These are phyloP conservation scores for Aspergillus sp. DNA, from an alignment of 2,329 filamentous ascomycete genomes.

Conservation along the genomic window DNA sequence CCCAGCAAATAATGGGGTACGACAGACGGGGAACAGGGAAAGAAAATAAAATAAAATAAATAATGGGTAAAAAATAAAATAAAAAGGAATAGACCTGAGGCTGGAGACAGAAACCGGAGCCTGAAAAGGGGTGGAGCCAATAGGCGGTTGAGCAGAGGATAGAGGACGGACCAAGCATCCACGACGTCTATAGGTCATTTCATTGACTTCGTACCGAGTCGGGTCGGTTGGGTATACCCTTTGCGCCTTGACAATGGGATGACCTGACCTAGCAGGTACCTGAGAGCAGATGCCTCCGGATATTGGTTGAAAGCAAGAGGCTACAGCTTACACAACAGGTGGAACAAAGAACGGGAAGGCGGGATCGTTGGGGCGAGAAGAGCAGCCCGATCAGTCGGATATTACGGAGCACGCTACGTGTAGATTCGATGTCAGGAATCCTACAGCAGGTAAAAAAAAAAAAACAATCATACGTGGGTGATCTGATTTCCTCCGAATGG, in stretches of 20 bases:
- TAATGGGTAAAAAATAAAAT: constrained; percentile 9
- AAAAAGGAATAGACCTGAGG: constrained; percentile 3
- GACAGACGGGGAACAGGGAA: constrained; percentile 17
- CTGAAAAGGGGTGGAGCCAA: constrained; percentile 24
- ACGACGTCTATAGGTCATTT: constrained; percentile 16
- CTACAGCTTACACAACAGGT: constrained; percentile 4
- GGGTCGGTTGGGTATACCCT: constrained; percentile 2
- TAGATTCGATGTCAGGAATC: not conserved
- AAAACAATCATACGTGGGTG: not conserved
- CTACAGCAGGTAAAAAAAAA: not conserved
- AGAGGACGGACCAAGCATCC: constrained; percentile 9
- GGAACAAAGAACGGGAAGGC: not conserved
- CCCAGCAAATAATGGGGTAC: constrained; percentile 18
- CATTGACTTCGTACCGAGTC: not conserved
- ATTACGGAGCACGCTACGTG: not conserved
- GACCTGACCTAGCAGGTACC: not conserved
- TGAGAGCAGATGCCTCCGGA: constrained; percentile 8
- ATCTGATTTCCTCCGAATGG: not conserved
- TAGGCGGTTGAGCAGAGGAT: constrained; percentile 13
- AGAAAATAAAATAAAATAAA: constrained; percentile 6
- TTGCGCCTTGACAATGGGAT: not conserved
- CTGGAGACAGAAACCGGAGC: constrained; percentile 6
- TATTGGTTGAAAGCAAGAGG: constrained; percentile 4
- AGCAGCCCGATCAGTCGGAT: constrained; percentile 1
- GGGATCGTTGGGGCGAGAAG: not conserved